A percentile compares a stretch with the other conserved stretches of the same genome.
These are phyloP conservation scores for Astrephomene gubernaculifera DNA, from an alignment of 139 green algal genomes.

Conservation along the genomic window DNA sequence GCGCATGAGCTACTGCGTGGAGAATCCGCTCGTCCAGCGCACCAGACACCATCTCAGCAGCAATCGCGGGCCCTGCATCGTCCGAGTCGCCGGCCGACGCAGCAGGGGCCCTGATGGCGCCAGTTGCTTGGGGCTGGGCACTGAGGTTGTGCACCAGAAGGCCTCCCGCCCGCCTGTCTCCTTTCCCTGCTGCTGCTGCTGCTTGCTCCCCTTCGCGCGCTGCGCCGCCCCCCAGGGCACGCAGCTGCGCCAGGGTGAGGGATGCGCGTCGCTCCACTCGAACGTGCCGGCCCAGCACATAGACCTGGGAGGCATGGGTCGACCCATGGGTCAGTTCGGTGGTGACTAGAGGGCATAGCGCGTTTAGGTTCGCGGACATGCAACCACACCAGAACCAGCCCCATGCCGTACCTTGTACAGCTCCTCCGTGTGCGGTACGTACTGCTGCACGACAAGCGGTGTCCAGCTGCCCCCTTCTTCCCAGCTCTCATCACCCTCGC, in stretches of 20 bases:
- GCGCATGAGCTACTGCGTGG: neutral
- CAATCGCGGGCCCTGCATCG: neutral
- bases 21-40: neutral
- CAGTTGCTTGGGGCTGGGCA: neutral
- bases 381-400: neutral
- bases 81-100: neutral
- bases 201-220: neutral
- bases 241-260: neutral
- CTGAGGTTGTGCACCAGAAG: neutral
- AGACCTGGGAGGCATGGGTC: constrained; percentile 10
- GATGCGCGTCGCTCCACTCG: constrained; percentile 27
- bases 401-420: constrained; percentile 48
- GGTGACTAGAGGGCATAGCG: neutral
- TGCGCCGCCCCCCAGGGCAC: no score
- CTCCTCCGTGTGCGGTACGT: constrained; percentile 35
- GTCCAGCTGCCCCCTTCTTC: neutral
- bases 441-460: constrained; percentile 51
- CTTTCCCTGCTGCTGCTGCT: neutral
- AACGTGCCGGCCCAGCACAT: constrained; percentile 32
- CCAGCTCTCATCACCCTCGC: no score
- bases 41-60: neutral
- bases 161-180: neutral
- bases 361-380: neutral
- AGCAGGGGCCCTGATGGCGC: neutral
- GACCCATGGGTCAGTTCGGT: neutral